Evolutionary conservation across 371 early-diverging fungal species (phyloP), one percentile per base, ranked within the genome.

Genomic region (Syncephalastrum racemosum): DNA sequence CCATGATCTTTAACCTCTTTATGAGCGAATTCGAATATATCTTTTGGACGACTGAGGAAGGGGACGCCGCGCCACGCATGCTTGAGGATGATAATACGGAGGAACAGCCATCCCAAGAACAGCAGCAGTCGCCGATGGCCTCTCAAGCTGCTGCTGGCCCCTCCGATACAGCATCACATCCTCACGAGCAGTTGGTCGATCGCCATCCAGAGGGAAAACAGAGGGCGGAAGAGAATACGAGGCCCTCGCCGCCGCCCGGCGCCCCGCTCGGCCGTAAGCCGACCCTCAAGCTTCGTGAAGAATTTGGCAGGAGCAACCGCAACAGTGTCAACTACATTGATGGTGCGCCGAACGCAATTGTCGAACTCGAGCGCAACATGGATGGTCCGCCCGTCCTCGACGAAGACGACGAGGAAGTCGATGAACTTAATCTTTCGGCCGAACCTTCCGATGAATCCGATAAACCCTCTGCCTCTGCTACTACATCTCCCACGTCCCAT

Each of bases 21-120:
- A 71, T 89, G 73, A 83, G 86, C 23, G 88, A 87, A 51, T 90
- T 83, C 59, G 79, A 79, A 20, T 73, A 77, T 51, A 75, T 88
- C 36, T 90, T 90, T 49, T 73, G 74, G 73, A 72, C 70, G 10
- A 71, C 64, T 14, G 70, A 79, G 27, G 68, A 79, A 20, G 74
- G 73, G 1, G 67, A 67, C 42, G 71, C 63, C 25, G 62, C 62
- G 50, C 68, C 69, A 27, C 58, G 71, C 13, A 62, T 57, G 52
- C 47, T 68, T 16, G 51, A 54, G 24, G 68, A 74, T 36, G 62
- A 64, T 23, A 46, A 64, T 23, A 46, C 54, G 18, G 56, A 56
- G 19, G 56, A 56, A 13, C 36, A 2, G 10, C 36, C 36, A 10
- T n/a, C n/a, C n/a, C 36, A 31, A 31, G 36, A 31, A 12, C 36